These are phyloP conservation scores for Phoenix roebelenii DNA, from an alignment of 176 grass and related monocot genomes.

Conservation along the genomic window DNA sequence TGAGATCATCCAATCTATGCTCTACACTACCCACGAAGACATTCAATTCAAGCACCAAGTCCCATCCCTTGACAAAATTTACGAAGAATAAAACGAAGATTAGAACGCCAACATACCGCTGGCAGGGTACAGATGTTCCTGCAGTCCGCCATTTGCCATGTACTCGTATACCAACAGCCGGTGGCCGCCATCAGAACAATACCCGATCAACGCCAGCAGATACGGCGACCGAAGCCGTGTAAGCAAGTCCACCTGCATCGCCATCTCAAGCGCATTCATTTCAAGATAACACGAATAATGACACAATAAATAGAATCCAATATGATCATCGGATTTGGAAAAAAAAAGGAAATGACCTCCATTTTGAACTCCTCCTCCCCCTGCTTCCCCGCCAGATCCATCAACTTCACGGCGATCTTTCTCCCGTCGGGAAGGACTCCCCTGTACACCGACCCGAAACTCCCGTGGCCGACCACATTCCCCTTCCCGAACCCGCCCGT, in stretches of 20 bases:
- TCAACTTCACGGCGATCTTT: constrained; percentile 94
- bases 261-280: constrained; percentile 17
- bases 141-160: constrained; percentile 95
- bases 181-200: constrained; percentile 80
- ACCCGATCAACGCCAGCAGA: constrained; percentile 70
- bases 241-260: constrained; percentile 68
- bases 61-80: too few relatives aligned
- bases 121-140: constrained; percentile 94
- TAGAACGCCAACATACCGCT: constrained; percentile 36
- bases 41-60: too few relatives aligned
- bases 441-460: constrained; percentile 92
- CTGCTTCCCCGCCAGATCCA: constrained; percentile 89
- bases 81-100: not conserved
- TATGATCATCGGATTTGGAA: not conserved
- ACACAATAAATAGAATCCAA: not conserved
- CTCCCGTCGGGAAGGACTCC: constrained; percentile 66
- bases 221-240: constrained; percentile 65
- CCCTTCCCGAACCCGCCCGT: constrained; percentile 64
- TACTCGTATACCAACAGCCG: constrained; percentile 91
- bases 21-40: too few relatives aligned
- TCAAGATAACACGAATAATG: not conserved
- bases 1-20: too few relatives aligned
- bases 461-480: constrained; percentile 83
- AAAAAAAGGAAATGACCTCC: constrained; percentile 39
- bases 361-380: constrained; percentile 94